Base-by-base conservation (phyloP, 768 basidiomycete genomes). In the Rhodotorula toruloides region DNA sequence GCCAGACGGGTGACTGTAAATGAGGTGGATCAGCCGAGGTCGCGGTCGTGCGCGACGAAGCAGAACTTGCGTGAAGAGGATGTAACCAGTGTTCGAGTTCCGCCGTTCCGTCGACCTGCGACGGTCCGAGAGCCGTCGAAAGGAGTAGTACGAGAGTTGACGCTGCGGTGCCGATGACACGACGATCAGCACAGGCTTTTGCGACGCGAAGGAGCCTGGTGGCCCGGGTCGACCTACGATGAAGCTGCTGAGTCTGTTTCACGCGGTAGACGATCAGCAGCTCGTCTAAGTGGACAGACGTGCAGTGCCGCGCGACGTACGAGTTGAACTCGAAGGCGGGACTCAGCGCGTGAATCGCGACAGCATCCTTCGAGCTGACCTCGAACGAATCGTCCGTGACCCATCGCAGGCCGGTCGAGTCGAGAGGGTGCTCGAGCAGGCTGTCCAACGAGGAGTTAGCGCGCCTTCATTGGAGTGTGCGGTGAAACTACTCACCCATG, bases 81-180 rank as follows among this genome's bases (percentile, higher is more conserved):
- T 66, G 49, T 55, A 71, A 17, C 64, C 61, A 9, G 54, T 49
- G 14, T 52, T 42, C 2, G 53, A 49, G 2, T 48, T 36, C 8
- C 69, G 53, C 9, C 64, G 40, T 42, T 71, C 69, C 1, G 60
- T 60, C 1, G 65, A 66, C 3, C 69, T 57, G 13, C 69, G 69
- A 22, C 69, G 64, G 48, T 71, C 69, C 2, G 65, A 63, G 7
- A 71, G 69, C 16, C 69, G 69, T 14, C 61, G 57, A 50, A 68
- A 63, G n/a, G 59, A 56, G 56, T 67, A 67, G 57, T 67, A 67
- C 16, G 60, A 62, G 12, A 67, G 66, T 36, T 67, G 66, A 1
- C 66, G 61, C 63, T 65, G 56, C n/a, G 27, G 44, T 11, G 11
- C 12, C 21, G 32, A 31, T n/a, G 19, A n/a, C 9, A 31, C 34